Evolutionary conservation across 495 filamentous ascomycete genomes (phyloP), one percentile per base, ranked within the genome.

Genomic region (Xylaria longipes): DNA sequence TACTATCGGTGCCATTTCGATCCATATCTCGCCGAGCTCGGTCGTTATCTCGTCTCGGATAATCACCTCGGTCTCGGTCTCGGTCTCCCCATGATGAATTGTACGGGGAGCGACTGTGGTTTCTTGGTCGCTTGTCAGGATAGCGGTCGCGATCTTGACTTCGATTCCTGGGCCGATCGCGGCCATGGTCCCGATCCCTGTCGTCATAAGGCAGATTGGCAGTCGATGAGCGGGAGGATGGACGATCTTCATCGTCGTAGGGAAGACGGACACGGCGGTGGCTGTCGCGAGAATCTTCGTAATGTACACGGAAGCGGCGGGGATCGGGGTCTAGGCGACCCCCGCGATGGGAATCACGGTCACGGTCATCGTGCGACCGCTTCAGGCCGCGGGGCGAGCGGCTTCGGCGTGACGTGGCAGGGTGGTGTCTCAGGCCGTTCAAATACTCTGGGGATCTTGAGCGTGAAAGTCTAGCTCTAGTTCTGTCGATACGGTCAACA

Each of bases 401-500:
- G 79, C 81, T 82, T 80, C 84, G 85, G 78, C 80, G 77, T 31
- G 75, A 76, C 35, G 79, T 79, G 75, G 81, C 86, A 89, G 86
- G 90, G 82, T 89, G 86, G 80, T 85, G 86, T 88, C 90, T 91
- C 89, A 93, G 89, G 84, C 86, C 90, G 85, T 84, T 89, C 83
- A 89, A 91, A 90, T 88, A 85, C 76, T 91, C 86, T 83, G 90
- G 91, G 86, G 87, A 85, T 86, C 89, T 90, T 88, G 94, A 93
- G 80, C 68, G 79, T 78, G 88, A 89, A 81, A 85, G 83, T 86
- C 87, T 89, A 89, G 86, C 86, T 85, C 89, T 87, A 83, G 83
- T 86, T 90, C 89, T 88, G 88, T 88, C 87, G 84, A 77, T 81
- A 81, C 87, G 87, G 89, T 91, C 89, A 90, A 90, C 87, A 86